Conservation (phyloP, 805 yeast genomes). For the Lachancea thermotolerans region DNA sequence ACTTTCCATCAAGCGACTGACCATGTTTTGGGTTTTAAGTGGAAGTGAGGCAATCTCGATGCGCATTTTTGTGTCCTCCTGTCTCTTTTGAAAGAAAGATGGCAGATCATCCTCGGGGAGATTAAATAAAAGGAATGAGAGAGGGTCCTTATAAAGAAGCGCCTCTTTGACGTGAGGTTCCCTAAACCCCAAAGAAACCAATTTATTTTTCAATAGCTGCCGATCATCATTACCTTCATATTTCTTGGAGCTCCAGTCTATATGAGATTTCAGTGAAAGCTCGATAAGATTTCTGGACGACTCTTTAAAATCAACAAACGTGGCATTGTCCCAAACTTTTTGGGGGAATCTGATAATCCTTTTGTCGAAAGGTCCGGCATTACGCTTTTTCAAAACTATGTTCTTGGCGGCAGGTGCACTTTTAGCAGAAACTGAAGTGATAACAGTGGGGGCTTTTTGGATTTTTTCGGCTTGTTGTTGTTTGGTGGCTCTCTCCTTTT, state of each 20-base stretch:
- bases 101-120: slow-evolving; percentile 96
- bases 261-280: slow-evolving; percentile 47
- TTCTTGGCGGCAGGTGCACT: slow-evolving; percentile 10
- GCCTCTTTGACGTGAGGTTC: slow-evolving; percentile 66
- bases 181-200: slow-evolving; percentile 59
- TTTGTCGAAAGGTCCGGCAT: slow-evolving; percentile 3
- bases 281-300: slow-evolving; percentile 60
- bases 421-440: slow-evolving; percentile 27
- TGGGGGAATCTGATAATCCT: slow-evolving; percentile 31
- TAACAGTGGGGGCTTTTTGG: slow-evolving; percentile 40
- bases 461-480: slow-evolving; percentile 45
- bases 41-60: slow-evolving; percentile 39
- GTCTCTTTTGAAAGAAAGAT: slow-evolving; percentile 46
- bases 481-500: slow-evolving; percentile 42
- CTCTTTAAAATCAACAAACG: slow-evolving; percentile 60
- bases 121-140: slow-evolving; percentile 60
- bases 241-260: slow-evolving; percentile 41
- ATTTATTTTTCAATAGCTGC: slow-evolving; percentile 21
- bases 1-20: slow-evolving; percentile 51
- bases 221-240: slow-evolving; percentile 12
- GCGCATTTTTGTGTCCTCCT: slow-evolving; percentile 50
- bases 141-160: slow-evolving; percentile 44
- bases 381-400: slow-evolving; percentile 7
- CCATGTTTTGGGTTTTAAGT: slow-evolving; percentile 44
- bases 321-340: slow-evolving; percentile 67